phyloP scores from a whole-genome alignment of 2,329 filamentous ascomycete species.

The Sclerotinia sclerotiorum region DNA sequence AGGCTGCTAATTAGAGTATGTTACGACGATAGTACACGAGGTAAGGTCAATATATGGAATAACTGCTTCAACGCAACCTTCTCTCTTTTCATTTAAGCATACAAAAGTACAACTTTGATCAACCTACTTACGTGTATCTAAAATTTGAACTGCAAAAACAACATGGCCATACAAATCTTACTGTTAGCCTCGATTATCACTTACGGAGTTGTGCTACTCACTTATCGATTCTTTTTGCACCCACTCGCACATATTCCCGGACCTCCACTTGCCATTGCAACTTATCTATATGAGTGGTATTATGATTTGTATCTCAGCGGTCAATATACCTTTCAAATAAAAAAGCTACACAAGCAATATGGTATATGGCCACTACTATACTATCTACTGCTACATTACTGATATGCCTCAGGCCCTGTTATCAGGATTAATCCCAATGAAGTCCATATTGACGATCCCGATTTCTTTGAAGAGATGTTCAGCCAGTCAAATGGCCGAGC shows the following conservation, averaged over 20 bases:
- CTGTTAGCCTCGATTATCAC: neutral
- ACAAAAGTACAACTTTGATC: neutral
- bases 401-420: conserved; percentile 17
- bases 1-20: neutral
- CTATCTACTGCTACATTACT: neutral
- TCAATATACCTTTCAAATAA: conserved; percentile 46
- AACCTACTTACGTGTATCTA: neutral
- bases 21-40: neutral
- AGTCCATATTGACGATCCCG: conserved; percentile 24
- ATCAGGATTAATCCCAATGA: conserved; percentile 27
- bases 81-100: neutral
- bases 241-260: conserved; percentile 5
- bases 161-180: neutral
- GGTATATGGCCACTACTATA: conserved; percentile 33
- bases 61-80: neutral
- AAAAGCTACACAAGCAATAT: conserved; percentile 45
- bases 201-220: neutral
- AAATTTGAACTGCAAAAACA: neutral
- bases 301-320: conserved; percentile 46
- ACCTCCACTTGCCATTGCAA: neutral
- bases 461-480: conserved; percentile 26
- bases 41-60: neutral
- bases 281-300: conserved; percentile 35
- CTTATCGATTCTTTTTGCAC: conserved; percentile 15
- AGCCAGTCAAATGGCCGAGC: conserved; percentile 2